Conservation (phyloP, 768 basidiomycete genomes). For the Hygrophoropsis aurantiaca region DNA sequence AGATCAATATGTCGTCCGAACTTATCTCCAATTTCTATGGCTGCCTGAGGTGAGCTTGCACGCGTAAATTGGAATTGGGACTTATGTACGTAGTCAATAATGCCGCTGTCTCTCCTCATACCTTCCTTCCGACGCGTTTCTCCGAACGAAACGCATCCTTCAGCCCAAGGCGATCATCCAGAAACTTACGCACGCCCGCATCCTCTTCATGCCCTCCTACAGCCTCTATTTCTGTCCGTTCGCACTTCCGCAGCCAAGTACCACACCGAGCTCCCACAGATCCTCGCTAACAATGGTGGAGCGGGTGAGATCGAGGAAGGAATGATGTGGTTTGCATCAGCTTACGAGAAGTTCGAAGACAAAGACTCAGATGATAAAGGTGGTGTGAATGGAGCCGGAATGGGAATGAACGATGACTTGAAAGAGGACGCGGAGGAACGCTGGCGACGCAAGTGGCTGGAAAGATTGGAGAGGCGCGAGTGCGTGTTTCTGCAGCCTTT, state of each 20-base stretch:
- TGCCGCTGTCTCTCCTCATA: conserved; percentile 60
- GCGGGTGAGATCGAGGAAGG: conserved; percentile 65
- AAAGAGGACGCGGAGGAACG: conserved; percentile 39
- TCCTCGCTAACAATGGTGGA: conserved; percentile 59
- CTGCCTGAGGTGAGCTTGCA: conserved; percentile 59
- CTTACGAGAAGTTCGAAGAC: conserved; percentile 63
- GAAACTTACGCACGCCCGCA: conserved; percentile 35
- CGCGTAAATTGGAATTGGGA: conserved; percentile 7
- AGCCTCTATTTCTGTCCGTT: conserved; percentile 63
- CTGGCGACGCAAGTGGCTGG: conserved; percentile 59
- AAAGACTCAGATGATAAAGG: conserved; percentile 35
- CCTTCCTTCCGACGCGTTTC: conserved; percentile 56
- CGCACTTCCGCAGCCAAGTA: conserved; percentile 59
- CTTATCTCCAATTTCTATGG: conserved; percentile 77
- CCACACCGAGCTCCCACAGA: conserved; percentile 57
- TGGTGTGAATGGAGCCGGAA: conserved; percentile 16
- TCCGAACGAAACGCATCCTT: conserved; percentile 25
- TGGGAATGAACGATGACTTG: no score
- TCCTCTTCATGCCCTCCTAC: conserved; percentile 57
- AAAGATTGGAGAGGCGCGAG: conserved; percentile 71
- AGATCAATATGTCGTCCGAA: conserved; percentile 59
- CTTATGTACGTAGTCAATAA: conserved; percentile 53
- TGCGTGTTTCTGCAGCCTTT: conserved; percentile 35
- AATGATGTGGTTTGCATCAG: conserved; percentile 76
- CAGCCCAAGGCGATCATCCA: conserved; percentile 24